Evolutionary conservation across 148 eudicot species (phyloP), one percentile per base, ranked within the genome.

Genomic region (Chenopodium suecicum): DNA sequence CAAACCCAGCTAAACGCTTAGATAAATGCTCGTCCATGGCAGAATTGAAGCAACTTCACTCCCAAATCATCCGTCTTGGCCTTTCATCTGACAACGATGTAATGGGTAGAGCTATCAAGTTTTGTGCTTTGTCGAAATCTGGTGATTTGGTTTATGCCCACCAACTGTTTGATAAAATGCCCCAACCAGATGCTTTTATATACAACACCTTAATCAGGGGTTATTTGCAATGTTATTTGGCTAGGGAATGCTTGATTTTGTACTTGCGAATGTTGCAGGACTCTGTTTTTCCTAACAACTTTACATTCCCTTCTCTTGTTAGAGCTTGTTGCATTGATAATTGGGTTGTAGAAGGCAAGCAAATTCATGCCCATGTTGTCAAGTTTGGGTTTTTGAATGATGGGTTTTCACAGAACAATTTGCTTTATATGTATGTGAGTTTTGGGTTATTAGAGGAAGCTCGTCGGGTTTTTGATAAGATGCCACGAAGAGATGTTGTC

Each of bases 161-260:
- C 84, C 80, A 82, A 75, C 63, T 89, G 87, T 87, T 94, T 77
- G 91, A 82, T 32, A 41, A 22, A 79, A 77, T 92, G 88, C 90
- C 93, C 9, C 88, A 89, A 64, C 98, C 98, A 77, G 95, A 93
- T 81, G 85, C 98, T 47, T 92, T 93, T 48, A 76, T 93, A 31
- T 92, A 88, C 74, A 93, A 93, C 73, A 90, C 90, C 41, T 78
- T 93, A 19, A 85, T 93, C 41, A 85, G 90, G 80, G 98, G 89
- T 80, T 83, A 85, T 82, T 82, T 93, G 68, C 83, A 88, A 25
- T 81, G 75, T 34, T 31, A 82, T 23, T 68, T 83, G 9, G 70
- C 60, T 29, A 75, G 60, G 74, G 77, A 90, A 48, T 90, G 91
- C 79, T 70, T 92, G 62, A 64, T 52, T 25, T 60, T 93, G 50